Evolutionary conservation across 345 rosid genomes (phyloP), one percentile per base, ranked within the genome.

Genomic region (Aethionema arabicum): DNA sequence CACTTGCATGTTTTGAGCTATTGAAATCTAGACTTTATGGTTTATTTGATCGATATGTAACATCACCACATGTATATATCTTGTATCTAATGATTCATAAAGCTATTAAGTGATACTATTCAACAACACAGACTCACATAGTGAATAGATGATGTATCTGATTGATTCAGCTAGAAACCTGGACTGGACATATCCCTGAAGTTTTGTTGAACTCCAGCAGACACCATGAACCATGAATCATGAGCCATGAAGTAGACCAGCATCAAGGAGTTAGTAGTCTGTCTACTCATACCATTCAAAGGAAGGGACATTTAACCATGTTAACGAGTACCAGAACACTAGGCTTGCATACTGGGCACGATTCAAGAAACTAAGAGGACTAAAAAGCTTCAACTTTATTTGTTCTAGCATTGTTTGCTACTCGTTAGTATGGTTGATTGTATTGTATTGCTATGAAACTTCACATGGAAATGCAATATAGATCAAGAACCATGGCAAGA

Each of bases 1-100:
- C 46, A 37, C 48, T 21, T 52, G 73, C 44, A 36, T 40, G 12
- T 40, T 61, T 48, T 35, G 15, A 53, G 49, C 55, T 4, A 31
- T 55, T 53, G 47, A 44, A 41, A 56, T 56, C 36, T 3, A 56
- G 14, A 11, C 12, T 32, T 5, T 56, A 21, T 21, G 27, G 27
- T 21, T 21, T 2, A 1, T 21, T 21, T 21, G 27, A 21, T 21
- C 27, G 27, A 2, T 21, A 21, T 21, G 1, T 2, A 21, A 21
- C 1, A 21, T 21, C 27, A 21, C 27, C 27, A 21, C 27, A 21
- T 21, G 2, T 21, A 21, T 21, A 21, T 21, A 21, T 21, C 27
- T 21, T 21, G 2, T 21, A 2, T 21, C 27, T 21, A 21, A 21
- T 21, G 1, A 2, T 21, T 21, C 27, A 21, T 14, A 32, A 32